A percentile compares a stretch with the other conserved stretches of the same genome.
Evolutionary conservation across 371 early-diverging fungal species (phyloP).

Genomic region (Globomyces sp.): DNA sequence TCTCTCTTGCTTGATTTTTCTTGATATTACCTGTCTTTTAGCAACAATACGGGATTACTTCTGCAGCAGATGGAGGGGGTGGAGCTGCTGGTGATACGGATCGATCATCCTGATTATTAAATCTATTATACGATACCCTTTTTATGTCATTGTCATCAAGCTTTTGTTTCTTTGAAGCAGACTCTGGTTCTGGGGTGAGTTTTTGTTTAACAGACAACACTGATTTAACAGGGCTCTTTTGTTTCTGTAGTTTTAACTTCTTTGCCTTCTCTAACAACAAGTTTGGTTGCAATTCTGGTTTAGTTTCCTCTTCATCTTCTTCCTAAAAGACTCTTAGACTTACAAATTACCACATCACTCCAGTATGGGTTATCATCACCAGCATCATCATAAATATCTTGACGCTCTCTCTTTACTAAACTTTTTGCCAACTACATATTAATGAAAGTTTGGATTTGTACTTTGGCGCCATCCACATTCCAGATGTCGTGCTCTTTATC

Average conservation of each 20-base stretch:
- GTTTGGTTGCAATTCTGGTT: not conserved
- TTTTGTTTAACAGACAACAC: not conserved
- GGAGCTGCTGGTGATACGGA: not conserved
- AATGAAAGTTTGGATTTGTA: not conserved
- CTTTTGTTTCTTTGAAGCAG: not conserved
- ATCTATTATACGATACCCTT: too few species aligned
- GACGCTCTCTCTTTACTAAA: not conserved
- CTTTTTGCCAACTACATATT: not conserved
- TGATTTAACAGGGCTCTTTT: not conserved
- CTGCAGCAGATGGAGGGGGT: slow-evolving; percentile 10
- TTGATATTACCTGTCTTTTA: too few species aligned
- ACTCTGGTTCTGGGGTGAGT: slow-evolving; percentile 2
- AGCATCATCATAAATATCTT: slow-evolving; percentile 12
- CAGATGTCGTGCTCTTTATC: slow-evolving; percentile 30
- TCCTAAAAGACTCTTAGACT: not conserved
- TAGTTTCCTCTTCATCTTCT: slow-evolving; percentile 7
- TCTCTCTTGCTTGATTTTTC: slow-evolving; percentile 1
- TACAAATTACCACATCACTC: not conserved
- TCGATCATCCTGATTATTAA: not conserved
- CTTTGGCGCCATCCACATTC: slow-evolving; percentile 3
- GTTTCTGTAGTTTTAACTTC: not conserved
- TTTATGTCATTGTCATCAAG: not conserved
- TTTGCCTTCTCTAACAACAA: slow-evolving; percentile 9
- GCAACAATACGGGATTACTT: not conserved
- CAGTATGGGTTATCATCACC: slow-evolving; percentile 6